Conservation (phyloP, 2,329 filamentous ascomycete genomes). For the Colletotrichum tofieldiae region DNA sequence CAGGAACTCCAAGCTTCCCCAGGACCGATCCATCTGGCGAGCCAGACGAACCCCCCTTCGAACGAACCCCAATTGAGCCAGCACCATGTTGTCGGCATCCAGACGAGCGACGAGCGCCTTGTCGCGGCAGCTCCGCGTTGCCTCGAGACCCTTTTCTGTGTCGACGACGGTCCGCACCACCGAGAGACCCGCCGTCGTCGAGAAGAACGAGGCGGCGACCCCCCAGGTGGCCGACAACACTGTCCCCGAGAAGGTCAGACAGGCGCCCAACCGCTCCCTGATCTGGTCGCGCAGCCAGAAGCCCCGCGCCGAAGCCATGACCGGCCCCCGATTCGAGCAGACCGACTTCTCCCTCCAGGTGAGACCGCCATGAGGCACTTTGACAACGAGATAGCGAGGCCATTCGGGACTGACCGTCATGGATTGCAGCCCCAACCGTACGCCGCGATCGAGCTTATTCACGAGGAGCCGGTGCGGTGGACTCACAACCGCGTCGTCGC, state of each 20-base stretch:
- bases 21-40: slow-evolving; percentile 33
- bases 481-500: slow-evolving; percentile 84
- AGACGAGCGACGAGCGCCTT: slow-evolving; percentile 59
- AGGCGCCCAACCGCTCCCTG: slow-evolving; percentile 88
- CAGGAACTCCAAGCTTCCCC: slow-evolving; percentile 39
- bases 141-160: slow-evolving; percentile 64
- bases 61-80: slow-evolving; percentile 36
- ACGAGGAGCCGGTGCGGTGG: slow-evolving; percentile 96
- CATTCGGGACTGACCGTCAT: slow-evolving; percentile 1
- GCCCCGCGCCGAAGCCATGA: slow-evolving; percentile 87
- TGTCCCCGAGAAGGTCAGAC: slow-evolving; percentile 68
- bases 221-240: slow-evolving; percentile 62
- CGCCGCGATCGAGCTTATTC: slow-evolving; percentile 95
- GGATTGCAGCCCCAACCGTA: slow-evolving; percentile 82
- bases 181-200: slow-evolving; percentile 60
- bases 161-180: slow-evolving; percentile 52
- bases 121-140: slow-evolving; percentile 60
- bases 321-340: slow-evolving; percentile 96
- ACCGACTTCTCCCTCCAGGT: slow-evolving; percentile 95
- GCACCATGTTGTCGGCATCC: slow-evolving; percentile 64
- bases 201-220: slow-evolving; percentile 58
- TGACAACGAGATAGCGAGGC: background rate
- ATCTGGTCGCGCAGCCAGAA: slow-evolving; percentile 92
- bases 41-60: slow-evolving; percentile 28
- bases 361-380: slow-evolving; percentile 51